Evolutionary conservation across 306 rosid species (phyloP).

Genomic region (Sechiopsis laciniata): DNA sequence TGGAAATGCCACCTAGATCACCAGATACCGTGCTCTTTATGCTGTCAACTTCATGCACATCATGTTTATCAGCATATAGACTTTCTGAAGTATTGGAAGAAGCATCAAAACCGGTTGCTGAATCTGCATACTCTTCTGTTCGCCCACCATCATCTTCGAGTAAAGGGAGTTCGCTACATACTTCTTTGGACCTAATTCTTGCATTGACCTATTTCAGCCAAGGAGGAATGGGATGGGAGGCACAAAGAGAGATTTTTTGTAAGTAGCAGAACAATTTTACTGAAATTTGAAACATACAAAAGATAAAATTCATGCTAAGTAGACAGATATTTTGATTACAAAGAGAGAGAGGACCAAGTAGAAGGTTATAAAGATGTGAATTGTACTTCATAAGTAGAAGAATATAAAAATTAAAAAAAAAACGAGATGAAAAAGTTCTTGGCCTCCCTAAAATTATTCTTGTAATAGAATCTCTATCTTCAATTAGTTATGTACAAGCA

Average conservation of each 20-base stretch:
- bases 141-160: slow-evolving; percentile 51
- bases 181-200: slow-evolving; percentile 63
- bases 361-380: background rate
- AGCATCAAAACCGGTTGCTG: slow-evolving; percentile 72
- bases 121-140: slow-evolving; percentile 74
- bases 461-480: background rate
- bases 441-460: background rate
- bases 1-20: slow-evolving; percentile 56
- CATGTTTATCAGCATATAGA: slow-evolving; percentile 77
- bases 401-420: background rate
- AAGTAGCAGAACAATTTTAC: slow-evolving; percentile 10
- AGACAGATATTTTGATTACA: background rate
- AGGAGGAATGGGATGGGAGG: background rate
- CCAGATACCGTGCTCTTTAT: slow-evolving; percentile 64
- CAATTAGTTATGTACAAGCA: background rate
- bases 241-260: slow-evolving; percentile 4
- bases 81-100: slow-evolving; percentile 91
- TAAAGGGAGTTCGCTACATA: slow-evolving; percentile 43
- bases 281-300: background rate
- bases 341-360: background rate
- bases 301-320: background rate
- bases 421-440: background rate
- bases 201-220: slow-evolving; percentile 45
- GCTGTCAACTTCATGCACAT: slow-evolving; percentile 68
- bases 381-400: background rate